These are phyloP conservation scores for Sugiyamaella chiloensis DNA, from an alignment of 805 yeast species.

Conservation along the genomic window DNA sequence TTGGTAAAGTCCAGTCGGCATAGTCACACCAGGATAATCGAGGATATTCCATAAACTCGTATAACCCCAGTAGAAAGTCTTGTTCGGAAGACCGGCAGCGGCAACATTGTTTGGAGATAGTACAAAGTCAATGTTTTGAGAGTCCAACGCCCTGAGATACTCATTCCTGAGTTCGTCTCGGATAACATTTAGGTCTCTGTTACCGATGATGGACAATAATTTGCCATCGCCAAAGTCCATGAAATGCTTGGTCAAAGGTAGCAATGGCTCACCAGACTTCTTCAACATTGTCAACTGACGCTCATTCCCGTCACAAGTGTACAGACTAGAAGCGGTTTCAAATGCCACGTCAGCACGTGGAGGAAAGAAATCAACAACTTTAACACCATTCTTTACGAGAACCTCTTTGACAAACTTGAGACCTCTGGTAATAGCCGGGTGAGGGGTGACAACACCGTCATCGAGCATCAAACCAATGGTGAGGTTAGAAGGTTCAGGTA, in stretches of 20 bases:
- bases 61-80: conserved; percentile 13
- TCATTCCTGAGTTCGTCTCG: conserved; percentile 28
- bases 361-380: conserved; percentile 26
- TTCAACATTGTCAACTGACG: background rate
- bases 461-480: conserved; percentile 23
- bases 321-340: conserved; percentile 1
- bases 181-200: conserved; percentile 32
- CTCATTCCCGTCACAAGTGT: background rate
- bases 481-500: background rate
- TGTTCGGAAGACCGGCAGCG: conserved; percentile 38
- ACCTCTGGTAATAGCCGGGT: conserved; percentile 50
- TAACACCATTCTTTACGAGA: conserved; percentile 11
- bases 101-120: conserved; percentile 24
- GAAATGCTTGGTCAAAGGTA: conserved; percentile 7
- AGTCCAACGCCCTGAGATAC: conserved; percentile 36
- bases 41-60: conserved; percentile 17
- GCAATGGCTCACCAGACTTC: conserved; percentile 8
- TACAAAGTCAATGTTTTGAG: conserved; percentile 37
- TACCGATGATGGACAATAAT: background rate
- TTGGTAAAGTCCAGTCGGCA: conserved; percentile 13
- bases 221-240: conserved; percentile 4
- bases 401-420: conserved; percentile 33
- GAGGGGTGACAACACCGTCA: conserved; percentile 47
- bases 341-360: conserved; percentile 12
- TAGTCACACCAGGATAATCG: conserved; percentile 14